Percentiles rank a stretch among this genome's conserved stretches.
phyloP scores from a whole-genome alignment of 331 rosid species.

The Erythrophleum ivorense region DNA sequence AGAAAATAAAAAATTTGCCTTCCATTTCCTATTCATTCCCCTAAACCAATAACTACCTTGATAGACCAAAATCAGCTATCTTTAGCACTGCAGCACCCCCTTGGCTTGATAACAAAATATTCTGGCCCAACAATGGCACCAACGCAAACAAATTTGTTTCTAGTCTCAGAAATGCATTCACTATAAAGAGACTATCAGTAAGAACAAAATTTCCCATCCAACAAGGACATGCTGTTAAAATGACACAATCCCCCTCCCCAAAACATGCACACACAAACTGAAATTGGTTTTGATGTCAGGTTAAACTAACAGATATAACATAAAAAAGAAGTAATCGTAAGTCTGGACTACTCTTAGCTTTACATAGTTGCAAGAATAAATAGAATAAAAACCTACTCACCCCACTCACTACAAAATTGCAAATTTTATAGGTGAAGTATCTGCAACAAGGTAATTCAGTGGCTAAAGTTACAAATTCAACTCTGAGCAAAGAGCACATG shows the following conservation, averaged over 20 bases:
- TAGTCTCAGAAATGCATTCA: conserved; percentile 31
- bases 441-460: neutral
- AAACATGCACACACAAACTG: conserved; percentile 13
- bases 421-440: neutral
- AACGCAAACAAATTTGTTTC: conserved; percentile 36
- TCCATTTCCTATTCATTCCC: neutral
- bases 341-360: neutral
- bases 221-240: conserved; percentile 7
- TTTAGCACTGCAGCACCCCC: conserved; percentile 53
- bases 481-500: conserved; percentile 17
- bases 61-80: conserved; percentile 75
- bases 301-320: conserved; percentile 7
- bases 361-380: neutral
- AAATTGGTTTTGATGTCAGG: conserved; percentile 19
- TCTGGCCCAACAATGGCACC: conserved; percentile 48
- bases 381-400: too few relatives aligned
- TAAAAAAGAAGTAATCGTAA: neutral
- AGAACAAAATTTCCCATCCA: neutral
- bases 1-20: neutral
- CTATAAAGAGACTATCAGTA: conserved; percentile 22
- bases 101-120: conserved; percentile 58
- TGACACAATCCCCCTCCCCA: neutral
- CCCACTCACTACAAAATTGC: too few relatives aligned
- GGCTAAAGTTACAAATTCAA: neutral
- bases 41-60: conserved; percentile 52